phyloP scores from a whole-genome alignment of 1,284 basidiomycete genomes.

The Apiotrichum veenhuisii region DNA sequence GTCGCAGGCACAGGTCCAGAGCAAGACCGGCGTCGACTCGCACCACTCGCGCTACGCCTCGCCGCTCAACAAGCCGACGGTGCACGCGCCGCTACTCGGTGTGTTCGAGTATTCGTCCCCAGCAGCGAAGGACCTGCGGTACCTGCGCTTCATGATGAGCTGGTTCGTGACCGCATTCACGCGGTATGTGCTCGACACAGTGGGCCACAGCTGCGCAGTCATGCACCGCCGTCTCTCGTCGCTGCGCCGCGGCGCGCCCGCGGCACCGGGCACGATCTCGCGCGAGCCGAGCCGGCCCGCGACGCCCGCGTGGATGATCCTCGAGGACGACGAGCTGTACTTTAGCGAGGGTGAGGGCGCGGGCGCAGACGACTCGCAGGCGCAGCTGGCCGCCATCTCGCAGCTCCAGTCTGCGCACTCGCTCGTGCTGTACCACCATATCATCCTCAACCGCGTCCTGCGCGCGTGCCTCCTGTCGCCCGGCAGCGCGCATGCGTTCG shows the following conservation, averaged over 20 bases:
- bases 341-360: constrained; percentile 19
- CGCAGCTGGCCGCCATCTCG: constrained; percentile 16
- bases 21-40: constrained; percentile 31
- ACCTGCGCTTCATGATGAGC: constrained; percentile 68
- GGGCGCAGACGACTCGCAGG: constrained; percentile 31
- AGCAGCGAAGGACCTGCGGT: constrained; percentile 58
- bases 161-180: constrained; percentile 64
- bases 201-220: constrained; percentile 66
- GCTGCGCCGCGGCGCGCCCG: constrained; percentile 11
- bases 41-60: constrained; percentile 6
- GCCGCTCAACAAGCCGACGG: constrained; percentile 5
- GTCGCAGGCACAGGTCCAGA: constrained; percentile 7
- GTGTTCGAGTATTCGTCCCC: constrained; percentile 58
- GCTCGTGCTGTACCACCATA: constrained; percentile 65
- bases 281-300: constrained; percentile 19
- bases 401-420: constrained; percentile 63
- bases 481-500: constrained; percentile 60
- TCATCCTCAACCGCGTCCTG: constrained; percentile 68
- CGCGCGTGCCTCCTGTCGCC: constrained; percentile 65
- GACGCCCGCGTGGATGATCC: constrained; percentile 18
- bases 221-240: constrained; percentile 56
- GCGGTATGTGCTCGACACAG: constrained; percentile 69
- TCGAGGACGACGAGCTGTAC: constrained; percentile 21
- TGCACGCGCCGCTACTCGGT: constrained; percentile 3
- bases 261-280: constrained; percentile 9